A percentile compares a stretch with the other conserved stretches of the same genome.
Evolutionary conservation across 805 yeast genomes (phyloP).

Genomic region (Yarrowia hollandica): DNA sequence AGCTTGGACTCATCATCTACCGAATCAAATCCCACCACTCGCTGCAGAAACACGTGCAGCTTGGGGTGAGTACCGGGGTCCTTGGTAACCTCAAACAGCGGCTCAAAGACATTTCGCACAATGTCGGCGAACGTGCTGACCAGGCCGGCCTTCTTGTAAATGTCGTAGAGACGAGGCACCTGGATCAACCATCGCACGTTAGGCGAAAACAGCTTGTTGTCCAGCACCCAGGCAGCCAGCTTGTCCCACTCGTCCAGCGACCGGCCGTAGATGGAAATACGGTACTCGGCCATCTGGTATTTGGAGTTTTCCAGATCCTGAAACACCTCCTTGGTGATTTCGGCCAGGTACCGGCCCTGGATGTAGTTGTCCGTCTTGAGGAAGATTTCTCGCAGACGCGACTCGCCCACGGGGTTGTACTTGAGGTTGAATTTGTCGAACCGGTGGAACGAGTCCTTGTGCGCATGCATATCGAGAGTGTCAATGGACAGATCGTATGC

Average conservation of each 20-base stretch:
- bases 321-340: slow-evolving; percentile 88
- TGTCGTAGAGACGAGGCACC: slow-evolving; percentile 88
- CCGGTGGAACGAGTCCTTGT: slow-evolving; percentile 95
- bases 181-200: slow-evolving; percentile 97
- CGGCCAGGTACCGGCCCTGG: slow-evolving; percentile 86
- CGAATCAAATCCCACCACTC: slow-evolving; percentile 96
- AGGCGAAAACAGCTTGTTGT: slow-evolving; percentile 85
- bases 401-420: slow-evolving; percentile 97
- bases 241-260: slow-evolving; percentile 91
- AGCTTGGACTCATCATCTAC: slow-evolving; percentile 97
- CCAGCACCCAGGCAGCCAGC: slow-evolving; percentile 91
- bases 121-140: slow-evolving; percentile 75
- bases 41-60: slow-evolving; percentile 78
- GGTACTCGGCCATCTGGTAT: slow-evolving; percentile 95
- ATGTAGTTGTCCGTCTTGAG: slow-evolving; percentile 93
- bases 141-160: slow-evolving; percentile 74
- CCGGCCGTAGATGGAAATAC: slow-evolving; percentile 94
- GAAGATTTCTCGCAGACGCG: slow-evolving; percentile 93
- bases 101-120: slow-evolving; percentile 75
- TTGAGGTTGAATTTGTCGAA: slow-evolving; percentile 96
- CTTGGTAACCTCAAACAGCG: slow-evolving; percentile 84
- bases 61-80: slow-evolving; percentile 91
- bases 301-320: slow-evolving; percentile 92
- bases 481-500: slow-evolving; percentile 96
- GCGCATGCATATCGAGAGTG: slow-evolving; percentile 99